A percentile compares a stretch with the other conserved stretches of the same genome.
Conservation (phyloP, 1,284 basidiomycete species). For the Trametes sp. region DNA sequence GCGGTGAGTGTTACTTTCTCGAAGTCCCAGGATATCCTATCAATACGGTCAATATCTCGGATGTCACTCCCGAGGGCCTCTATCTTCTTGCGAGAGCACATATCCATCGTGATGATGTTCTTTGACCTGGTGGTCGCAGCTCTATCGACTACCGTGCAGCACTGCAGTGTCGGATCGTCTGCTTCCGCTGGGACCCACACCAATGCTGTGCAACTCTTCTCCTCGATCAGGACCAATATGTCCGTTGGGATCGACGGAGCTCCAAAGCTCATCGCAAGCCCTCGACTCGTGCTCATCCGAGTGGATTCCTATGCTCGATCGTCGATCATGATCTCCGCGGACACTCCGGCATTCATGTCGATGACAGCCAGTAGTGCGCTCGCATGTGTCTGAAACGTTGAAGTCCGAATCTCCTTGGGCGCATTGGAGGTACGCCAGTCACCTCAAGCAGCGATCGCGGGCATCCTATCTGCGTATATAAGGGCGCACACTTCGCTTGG, state of each 20-base stretch:
- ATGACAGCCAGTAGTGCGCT: not conserved
- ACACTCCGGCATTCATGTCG: not conserved
- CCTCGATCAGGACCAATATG: not conserved
- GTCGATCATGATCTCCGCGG: not conserved
- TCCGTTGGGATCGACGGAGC: too few species aligned
- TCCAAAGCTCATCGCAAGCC: too few species aligned
- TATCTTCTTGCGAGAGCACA: too few species aligned
- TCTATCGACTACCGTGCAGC: not conserved
- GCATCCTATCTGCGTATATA: not conserved
- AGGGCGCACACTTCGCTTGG: not conserved
- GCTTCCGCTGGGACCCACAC: not conserved
- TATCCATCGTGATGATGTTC: too few species aligned
- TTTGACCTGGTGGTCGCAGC: too few species aligned
- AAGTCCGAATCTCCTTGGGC: not conserved
- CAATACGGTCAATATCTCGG: too few species aligned
- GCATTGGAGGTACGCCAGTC: not conserved
- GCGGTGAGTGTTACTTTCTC: too few species aligned
- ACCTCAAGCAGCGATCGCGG: not conserved
- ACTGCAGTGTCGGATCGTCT: not conserved
- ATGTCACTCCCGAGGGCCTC: too few species aligned
- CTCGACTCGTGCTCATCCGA: too few species aligned
- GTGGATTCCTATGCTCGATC: not conserved
- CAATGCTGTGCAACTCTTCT: not conserved
- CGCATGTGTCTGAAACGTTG: not conserved
- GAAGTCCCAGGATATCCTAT: too few species aligned